Conservation (phyloP, 73 alveolate genomes). For the Stentor coeruleus region DNA sequence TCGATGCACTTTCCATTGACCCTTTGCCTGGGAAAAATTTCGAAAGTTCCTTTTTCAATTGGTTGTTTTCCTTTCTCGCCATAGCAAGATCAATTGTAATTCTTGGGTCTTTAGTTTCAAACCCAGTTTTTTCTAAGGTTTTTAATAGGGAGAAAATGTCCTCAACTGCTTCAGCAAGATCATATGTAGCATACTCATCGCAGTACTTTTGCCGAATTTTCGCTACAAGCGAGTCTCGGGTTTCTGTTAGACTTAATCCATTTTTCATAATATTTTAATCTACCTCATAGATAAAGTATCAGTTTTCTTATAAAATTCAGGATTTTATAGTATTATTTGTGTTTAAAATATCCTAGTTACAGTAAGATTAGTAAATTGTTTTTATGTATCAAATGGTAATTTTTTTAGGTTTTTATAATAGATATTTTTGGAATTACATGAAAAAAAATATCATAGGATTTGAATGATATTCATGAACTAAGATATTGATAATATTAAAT, state of each 20-base stretch:
- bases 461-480: no score
- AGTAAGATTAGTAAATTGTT: no score
- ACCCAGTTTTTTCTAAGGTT: background rate
- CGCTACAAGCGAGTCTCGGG: background rate
- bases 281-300: background rate
- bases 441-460: no score
- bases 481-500: no score
- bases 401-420: no score
- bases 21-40: background rate
- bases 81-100: background rate
- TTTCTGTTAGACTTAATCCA: conserved; percentile 8
- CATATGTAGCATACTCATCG: background rate
- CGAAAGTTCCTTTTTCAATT: background rate
- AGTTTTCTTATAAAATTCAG: background rate
- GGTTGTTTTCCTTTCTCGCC: background rate
- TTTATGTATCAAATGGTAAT: no score
- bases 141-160: background rate
- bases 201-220: background rate
- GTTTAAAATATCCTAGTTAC: no score
- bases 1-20: background rate
- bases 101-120: background rate
- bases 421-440: no score
- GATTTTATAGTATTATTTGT: no score
- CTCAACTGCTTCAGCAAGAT: background rate
- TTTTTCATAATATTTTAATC: background rate